A percentile compares a stretch with the other conserved stretches of the same genome.
Evolutionary conservation across 78 protist species (phyloP).

Genomic region (Chrysochromulina parva): DNA sequence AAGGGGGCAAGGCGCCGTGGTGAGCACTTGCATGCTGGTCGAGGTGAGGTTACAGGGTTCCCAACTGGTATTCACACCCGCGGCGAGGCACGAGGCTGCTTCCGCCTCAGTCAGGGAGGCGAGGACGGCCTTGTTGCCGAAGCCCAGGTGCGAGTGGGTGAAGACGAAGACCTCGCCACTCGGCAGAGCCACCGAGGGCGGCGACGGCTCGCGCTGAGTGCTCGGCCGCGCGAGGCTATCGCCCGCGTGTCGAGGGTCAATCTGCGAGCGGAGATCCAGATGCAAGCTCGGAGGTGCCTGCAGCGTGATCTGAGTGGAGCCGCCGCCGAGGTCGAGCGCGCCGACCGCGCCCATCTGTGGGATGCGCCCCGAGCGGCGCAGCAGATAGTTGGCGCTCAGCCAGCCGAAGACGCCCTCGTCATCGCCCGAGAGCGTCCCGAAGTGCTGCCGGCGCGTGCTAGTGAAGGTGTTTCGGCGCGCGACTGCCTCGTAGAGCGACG

Average conservation of each 20-base stretch:
- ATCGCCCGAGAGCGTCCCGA: constrained; percentile 45
- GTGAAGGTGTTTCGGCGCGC: not conserved
- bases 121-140: constrained; percentile 38
- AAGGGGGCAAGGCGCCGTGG: too few species aligned
- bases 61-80: not conserved
- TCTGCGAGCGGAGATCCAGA: too few species aligned
- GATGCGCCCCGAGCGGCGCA: not conserved
- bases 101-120: not conserved
- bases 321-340: constrained; percentile 68
- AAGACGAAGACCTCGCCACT: not conserved
- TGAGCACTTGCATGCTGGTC: too few species aligned
- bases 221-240: not conserved
- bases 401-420: constrained; percentile 58
- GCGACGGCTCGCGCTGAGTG: not conserved
- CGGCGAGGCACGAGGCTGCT: not conserved
- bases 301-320: constrained; percentile 42
- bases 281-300: too few species aligned
- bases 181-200: not conserved
- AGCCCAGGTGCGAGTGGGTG: constrained; percentile 35
- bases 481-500: not conserved
- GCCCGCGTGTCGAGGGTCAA: too few species aligned
- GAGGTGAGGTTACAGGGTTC: too few species aligned
- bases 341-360: constrained; percentile 29
- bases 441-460: not conserved
- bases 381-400: constrained; percentile 56